Conservation (phyloP, 1,284 basidiomycete species). For the Afroboletus lepidellus region DNA sequence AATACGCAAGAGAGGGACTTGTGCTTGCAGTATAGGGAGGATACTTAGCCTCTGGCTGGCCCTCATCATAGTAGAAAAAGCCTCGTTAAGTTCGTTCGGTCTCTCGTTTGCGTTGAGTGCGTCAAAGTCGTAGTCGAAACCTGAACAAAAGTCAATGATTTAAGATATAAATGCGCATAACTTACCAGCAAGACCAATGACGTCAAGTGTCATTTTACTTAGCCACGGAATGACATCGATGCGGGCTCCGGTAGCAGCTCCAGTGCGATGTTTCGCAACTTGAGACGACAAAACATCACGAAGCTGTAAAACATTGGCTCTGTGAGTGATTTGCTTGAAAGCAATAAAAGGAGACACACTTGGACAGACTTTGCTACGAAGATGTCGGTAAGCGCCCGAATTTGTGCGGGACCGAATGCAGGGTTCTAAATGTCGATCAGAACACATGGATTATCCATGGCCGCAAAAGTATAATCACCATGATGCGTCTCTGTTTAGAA, state of each 20-base stretch:
- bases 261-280: constrained; percentile 19
- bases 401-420: constrained; percentile 24
- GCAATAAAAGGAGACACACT: constrained; percentile 29
- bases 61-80: background rate
- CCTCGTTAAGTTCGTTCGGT: background rate
- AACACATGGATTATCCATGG: too few relatives aligned
- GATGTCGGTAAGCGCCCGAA: constrained; percentile 53
- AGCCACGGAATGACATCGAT: constrained; percentile 57
- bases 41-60: background rate
- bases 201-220: constrained; percentile 58
- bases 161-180: constrained; percentile 18
- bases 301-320: constrained; percentile 34
- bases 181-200: constrained; percentile 66
- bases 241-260: constrained; percentile 8
- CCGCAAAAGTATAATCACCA: background rate
- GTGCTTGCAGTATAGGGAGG: background rate
- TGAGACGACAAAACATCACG: constrained; percentile 18
- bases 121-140: background rate
- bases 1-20: background rate
- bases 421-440: background rate
- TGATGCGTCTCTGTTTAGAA: background rate
- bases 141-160: background rate
- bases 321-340: background rate
- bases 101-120: background rate
- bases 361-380: constrained; percentile 49